phyloP scores from a whole-genome alignment of 177 flowering plant genomes.

The Telopea speciosissima region DNA sequence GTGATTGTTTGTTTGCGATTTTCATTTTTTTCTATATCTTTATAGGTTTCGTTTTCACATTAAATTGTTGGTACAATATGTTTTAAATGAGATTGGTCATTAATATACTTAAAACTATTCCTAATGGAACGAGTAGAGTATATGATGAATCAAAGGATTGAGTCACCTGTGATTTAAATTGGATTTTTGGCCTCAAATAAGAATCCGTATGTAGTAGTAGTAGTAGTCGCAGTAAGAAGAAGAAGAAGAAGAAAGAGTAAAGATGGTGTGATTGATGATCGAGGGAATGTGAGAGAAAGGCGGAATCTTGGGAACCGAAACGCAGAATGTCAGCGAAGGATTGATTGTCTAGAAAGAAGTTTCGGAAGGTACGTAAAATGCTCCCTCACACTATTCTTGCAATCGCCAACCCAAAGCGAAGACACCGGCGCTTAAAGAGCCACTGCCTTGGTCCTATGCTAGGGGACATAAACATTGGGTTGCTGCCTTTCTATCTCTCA shows the following conservation, averaged over 20 bases:
- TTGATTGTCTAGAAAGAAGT: slow-evolving; percentile 53
- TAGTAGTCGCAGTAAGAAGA: not conserved
- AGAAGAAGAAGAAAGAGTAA: not conserved
- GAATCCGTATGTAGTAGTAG: not conserved
- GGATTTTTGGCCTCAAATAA: not conserved
- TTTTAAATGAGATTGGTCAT: too few relatives aligned
- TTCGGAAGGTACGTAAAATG: slow-evolving; percentile 31
- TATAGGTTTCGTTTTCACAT: too few relatives aligned
- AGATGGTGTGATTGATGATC: not conserved
- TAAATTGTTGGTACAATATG: too few relatives aligned
- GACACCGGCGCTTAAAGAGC: slow-evolving; percentile 79
- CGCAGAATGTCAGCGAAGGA: slow-evolving; percentile 80
- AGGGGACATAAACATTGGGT: slow-evolving; percentile 56
- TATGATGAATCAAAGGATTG: not conserved
- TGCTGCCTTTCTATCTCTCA: slow-evolving; percentile 17
- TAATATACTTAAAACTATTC: not conserved
- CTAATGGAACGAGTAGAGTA: not conserved
- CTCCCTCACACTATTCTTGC: not conserved
- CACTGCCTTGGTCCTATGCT: slow-evolving; percentile 48
- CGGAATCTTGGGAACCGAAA: slow-evolving; percentile 49
- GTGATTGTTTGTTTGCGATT: too few relatives aligned
- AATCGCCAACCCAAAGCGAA: slow-evolving; percentile 41
- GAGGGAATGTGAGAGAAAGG: not conserved
- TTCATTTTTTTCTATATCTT: too few relatives aligned
- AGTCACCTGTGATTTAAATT: not conserved